A percentile compares a stretch with the other conserved stretches of the same genome.
Conservation (phyloP, 148 eudicot species). For the Arctostaphylos glauca region DNA sequence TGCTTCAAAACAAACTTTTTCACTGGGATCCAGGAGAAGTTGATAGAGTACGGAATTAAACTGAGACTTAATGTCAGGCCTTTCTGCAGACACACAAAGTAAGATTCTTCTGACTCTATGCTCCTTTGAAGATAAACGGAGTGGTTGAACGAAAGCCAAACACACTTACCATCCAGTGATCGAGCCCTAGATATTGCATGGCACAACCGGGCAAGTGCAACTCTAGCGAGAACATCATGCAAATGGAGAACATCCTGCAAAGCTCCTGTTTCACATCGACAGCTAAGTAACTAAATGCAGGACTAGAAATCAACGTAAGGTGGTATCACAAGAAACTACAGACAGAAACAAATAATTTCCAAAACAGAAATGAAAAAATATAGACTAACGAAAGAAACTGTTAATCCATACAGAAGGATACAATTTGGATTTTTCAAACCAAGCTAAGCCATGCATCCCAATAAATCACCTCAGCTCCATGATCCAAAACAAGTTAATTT, state of each 20-base stretch:
- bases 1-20: conserved; percentile 98
- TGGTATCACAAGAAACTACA: neutral
- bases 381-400: neutral
- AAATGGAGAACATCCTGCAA: conserved; percentile 90
- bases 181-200: conserved; percentile 90
- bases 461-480: neutral
- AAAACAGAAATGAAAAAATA: neutral
- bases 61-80: conserved; percentile 89
- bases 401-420: neutral
- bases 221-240: conserved; percentile 99
- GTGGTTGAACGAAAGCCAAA: conserved; percentile 3
- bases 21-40: conserved; percentile 98
- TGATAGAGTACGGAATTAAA: conserved; percentile 85
- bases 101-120: conserved; percentile 14
- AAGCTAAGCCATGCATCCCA: neutral
- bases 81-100: conserved; percentile 53
- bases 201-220: conserved; percentile 94
- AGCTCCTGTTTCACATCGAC: conserved; percentile 60
- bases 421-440: neutral
- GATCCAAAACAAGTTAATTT: too few species aligned
- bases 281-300: neutral
- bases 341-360: neutral
- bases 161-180: conserved; percentile 73
- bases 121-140: conserved; percentile 14
- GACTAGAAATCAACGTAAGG: neutral